Base-by-base conservation (phyloP, 352 stramenopile species). In the Phytophthora macrochlamydospora region DNA sequence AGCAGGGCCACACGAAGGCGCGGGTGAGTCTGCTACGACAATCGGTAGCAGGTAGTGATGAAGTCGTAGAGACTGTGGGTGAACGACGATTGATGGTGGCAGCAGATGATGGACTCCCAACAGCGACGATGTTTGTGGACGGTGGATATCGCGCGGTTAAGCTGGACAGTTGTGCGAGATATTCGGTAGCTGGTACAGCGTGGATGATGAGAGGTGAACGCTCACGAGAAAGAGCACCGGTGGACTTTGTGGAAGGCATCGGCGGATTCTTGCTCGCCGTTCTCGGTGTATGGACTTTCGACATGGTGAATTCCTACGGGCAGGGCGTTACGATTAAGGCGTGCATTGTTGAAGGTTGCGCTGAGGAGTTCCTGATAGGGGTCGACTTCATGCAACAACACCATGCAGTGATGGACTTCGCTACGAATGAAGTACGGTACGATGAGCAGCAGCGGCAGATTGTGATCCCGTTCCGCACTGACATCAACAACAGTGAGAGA, bases 291-390 rank as follows among this genome's bases (percentile, higher is more conserved):
- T 54, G 48, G 48, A 24, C 8, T 28, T 54, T 54, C 30, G 29
- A 42, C 11, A 54, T 54, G 48, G 4, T 2, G 28, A 54, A 54
- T 30, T 9, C 42, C 1, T 54, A 42, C 33, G 50, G 50, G 1
- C 50, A 56, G 18, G 2, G 4, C 2, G 7, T 56, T n/a, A 4
- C 31, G 12, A 7, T 56, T 4, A 33, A 44, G 35, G 50, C 50
- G 33, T 56, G 50, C 35, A 31, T 45, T 5, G 31, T 56, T 32
- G 50, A 56, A 3, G 50, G 50, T 4, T 44, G 32, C 18, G 46
- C 50, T 31, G n/a, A 11, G 0, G 54, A 61, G 54, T 61, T 61
- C 29, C 45, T 60, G 33, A 13, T 61, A 13, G 28, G 54, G 6
- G 32, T 40, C 9, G 50, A 56, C 35, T 56, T 43, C 11, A 5